Base-by-base conservation (phyloP, 2,329 filamentous ascomycete genomes). In the Fusarium siculi region DNA sequence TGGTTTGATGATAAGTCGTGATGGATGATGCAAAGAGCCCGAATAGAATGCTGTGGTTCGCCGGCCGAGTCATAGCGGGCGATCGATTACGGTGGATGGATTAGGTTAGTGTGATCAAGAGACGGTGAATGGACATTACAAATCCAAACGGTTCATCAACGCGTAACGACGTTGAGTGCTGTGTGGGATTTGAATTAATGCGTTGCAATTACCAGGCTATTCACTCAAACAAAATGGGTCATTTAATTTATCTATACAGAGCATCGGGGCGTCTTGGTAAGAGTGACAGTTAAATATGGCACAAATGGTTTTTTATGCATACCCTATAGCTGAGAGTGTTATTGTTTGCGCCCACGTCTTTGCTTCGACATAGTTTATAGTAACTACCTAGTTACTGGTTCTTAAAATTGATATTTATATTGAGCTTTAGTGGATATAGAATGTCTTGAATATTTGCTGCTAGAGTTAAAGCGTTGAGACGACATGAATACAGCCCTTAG, bases 1-100 rank as follows among this genome's bases (percentile, higher is more conserved):
- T 19, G 49, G 44, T 60, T 60, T 30, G 44, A 70, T 59, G 52
- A 74, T 58, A 46, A 58, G 66, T 72, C 56, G 57, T 70, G 69
- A 74, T 74, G 53, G 66, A 67, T 74, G 75, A 74, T 77, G 74
- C 65, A 65, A 74, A 66, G 73, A 74, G 59, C 28, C 52, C 61
- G 60, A 61, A 68, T 63, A 63, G 73, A 42, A 63, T 57, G 63
- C 68, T 74, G 59, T 63, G 53, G 65, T 74, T 74, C 58, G 71
- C 72, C 72, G 72, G 34, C 43, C 60, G 72, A 73, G 72, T 74
- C 72, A 74, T 66, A 61, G 34, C 28, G 46, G 58, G 37, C 47
- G 32, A 32, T 53, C 10, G 23, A 57, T 53, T 53, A 74, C 64
- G 68, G 72, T 63, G n/a, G 42, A 56, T 53, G 25, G n/a, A 65